These are phyloP conservation scores for Lentinus brumalis DNA, from an alignment of 768 basidiomycete species.

Conservation along the genomic window DNA sequence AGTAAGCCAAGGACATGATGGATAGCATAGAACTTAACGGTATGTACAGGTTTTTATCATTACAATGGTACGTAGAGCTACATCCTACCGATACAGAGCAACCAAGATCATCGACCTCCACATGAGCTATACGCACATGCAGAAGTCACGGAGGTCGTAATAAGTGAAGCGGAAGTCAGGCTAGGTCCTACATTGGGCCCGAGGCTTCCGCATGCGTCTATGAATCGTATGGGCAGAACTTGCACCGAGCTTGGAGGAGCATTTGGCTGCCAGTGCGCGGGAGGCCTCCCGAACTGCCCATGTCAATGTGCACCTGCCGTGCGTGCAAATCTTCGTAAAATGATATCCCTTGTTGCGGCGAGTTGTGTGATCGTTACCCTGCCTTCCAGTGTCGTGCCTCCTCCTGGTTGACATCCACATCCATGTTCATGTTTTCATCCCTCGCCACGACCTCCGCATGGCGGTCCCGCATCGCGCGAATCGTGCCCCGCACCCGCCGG, in stretches of 20 bases:
- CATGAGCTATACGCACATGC: not conserved
- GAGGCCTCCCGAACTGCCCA: not conserved
- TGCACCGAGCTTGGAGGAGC: too few relatives aligned
- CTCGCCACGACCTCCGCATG: not conserved
- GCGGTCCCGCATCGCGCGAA: conserved; percentile 13
- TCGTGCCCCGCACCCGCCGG: conserved; percentile 11
- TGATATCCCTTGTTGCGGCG: not conserved
- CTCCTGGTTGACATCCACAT: not conserved
- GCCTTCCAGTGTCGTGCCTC: not conserved
- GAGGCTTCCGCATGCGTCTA: too few relatives aligned
- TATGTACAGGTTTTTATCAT: not conserved
- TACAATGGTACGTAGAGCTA: conserved; percentile 1
- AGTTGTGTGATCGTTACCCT: not conserved
- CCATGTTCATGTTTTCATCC: conserved; percentile 7
- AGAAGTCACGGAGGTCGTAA: conserved; percentile 3
- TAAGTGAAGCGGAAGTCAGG: too few relatives aligned
- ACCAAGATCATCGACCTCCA: conserved; percentile 6
- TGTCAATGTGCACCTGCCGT: not conserved
- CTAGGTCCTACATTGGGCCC: too few relatives aligned
- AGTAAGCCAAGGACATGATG: not conserved
- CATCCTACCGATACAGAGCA: conserved; percentile 9
- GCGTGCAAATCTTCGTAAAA: too few relatives aligned
- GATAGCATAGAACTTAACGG: not conserved
- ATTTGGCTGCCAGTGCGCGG: too few relatives aligned
- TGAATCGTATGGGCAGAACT: too few relatives aligned